Percentiles rank a stretch among this genome's conserved stretches.
Evolutionary conservation across 257 asterid genomes (phyloP).

Genomic region (Solanum bulbocastanum): DNA sequence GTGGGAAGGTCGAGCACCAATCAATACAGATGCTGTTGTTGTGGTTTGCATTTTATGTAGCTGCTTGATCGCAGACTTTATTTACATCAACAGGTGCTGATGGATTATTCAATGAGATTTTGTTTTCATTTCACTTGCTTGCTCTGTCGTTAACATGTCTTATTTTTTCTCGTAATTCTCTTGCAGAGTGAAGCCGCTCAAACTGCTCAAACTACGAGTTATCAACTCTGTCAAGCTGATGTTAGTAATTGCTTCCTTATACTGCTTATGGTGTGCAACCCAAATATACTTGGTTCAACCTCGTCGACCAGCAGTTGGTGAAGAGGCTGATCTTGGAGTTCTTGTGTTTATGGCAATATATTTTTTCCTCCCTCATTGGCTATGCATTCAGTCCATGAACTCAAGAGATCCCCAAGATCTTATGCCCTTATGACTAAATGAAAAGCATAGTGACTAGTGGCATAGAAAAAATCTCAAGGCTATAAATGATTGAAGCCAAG

Average conservation of each 20-base stretch:
- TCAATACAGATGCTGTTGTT: conserved; percentile 62
- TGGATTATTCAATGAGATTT: neutral
- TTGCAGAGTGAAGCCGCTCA: conserved; percentile 47
- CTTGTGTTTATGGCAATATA: conserved; percentile 50
- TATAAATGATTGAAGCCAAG: neutral
- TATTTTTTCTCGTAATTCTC: neutral
- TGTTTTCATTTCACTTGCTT: neutral
- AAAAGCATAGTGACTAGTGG: neutral
- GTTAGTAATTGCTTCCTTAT: conserved; percentile 29
- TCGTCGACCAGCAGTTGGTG: conserved; percentile 81
- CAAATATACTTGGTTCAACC: conserved; percentile 68
- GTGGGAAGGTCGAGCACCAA: conserved; percentile 73
- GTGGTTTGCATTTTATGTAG: conserved; percentile 48
- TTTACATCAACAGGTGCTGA: conserved; percentile 63
- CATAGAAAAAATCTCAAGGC: neutral
- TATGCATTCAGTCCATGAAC: conserved; percentile 73
- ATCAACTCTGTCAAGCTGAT: conserved; percentile 34
- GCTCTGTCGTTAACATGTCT: neutral
- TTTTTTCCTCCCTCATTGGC: conserved; percentile 73
- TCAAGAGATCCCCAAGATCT: conserved; percentile 32
- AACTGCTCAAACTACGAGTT: conserved; percentile 21
- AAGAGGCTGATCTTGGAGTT: conserved; percentile 90
- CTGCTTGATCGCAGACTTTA: conserved; percentile 55
- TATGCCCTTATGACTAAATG: conserved; percentile 31
- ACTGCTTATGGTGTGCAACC: conserved; percentile 72